These are phyloP conservation scores for Trapa bicornis DNA, from an alignment of 345 rosid genomes.

Conservation along the genomic window DNA sequence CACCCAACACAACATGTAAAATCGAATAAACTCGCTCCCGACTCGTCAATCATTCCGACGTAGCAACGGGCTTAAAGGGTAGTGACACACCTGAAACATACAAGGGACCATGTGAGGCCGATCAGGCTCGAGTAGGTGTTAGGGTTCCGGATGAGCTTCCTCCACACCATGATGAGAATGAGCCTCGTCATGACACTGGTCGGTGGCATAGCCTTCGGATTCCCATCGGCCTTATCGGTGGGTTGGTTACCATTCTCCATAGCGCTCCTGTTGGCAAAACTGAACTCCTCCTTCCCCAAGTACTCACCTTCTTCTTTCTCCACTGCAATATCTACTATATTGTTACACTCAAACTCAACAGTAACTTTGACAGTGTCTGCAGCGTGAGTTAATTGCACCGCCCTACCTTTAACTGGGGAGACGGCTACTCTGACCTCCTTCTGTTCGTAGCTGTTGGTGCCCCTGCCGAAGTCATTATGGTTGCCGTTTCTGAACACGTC, in stretches of 20 bases:
- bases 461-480: conserved; percentile 48
- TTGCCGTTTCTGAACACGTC: conserved; percentile 40
- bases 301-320: conserved; percentile 24
- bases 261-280: conserved; percentile 20
- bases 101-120: conserved; percentile 89
- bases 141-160: conserved; percentile 87
- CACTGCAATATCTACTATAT: not conserved
- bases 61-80: not conserved
- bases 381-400: not conserved
- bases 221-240: conserved; percentile 31
- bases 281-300: conserved; percentile 40
- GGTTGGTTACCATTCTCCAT: conserved; percentile 8
- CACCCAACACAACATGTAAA: not conserved
- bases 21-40: not conserved
- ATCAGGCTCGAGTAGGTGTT: conserved; percentile 89
- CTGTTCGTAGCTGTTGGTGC: conserved; percentile 17
- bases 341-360: too few relatives aligned
- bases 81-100: conserved; percentile 45
- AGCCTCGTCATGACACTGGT: conserved; percentile 59
- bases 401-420: conserved; percentile 62
- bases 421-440: conserved; percentile 50
- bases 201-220: conserved; percentile 45
- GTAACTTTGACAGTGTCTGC: not conserved
- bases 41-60: not conserved
- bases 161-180: conserved; percentile 87